Conservation (phyloP, 2,329 filamentous ascomycete species). For the Apiospora rasikravindrae region DNA sequence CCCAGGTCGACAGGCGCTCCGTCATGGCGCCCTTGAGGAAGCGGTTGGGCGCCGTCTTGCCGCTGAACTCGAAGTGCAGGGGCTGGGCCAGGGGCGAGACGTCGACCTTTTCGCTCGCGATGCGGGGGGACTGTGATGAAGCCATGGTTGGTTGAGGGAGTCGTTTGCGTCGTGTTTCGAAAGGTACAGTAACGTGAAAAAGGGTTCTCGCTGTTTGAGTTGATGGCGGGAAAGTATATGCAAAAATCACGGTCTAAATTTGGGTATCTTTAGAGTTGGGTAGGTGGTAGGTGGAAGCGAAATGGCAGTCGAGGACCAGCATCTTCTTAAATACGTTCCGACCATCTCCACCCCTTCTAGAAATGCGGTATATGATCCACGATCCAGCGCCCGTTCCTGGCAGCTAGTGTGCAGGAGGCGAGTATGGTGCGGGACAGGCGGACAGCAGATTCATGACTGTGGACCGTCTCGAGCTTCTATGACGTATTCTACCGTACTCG, state of each 20-base stretch:
- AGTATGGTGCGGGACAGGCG: not conserved
- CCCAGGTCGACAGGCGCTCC: conserved; percentile 63
- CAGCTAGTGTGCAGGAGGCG: not conserved
- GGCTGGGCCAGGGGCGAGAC: conserved; percentile 40
- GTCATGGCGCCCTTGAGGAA: conserved; percentile 67
- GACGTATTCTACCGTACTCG: not conserved
- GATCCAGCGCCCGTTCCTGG: not conserved
- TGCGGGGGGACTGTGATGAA: not conserved
- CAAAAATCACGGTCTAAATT: not conserved
- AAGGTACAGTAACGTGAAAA: not conserved
- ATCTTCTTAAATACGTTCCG: not conserved
- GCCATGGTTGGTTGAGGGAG: not conserved
- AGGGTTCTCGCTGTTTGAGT: not conserved
- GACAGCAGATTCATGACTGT: not conserved
- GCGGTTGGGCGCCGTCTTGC: conserved; percentile 58
- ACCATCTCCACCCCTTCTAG: not conserved
- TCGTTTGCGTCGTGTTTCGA: not conserved
- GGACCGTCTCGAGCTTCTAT: not conserved
- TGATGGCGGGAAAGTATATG: not conserved
- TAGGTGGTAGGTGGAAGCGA: not conserved
- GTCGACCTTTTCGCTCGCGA: conserved; percentile 26
- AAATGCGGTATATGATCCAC: not conserved
- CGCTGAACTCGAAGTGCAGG: conserved; percentile 49
- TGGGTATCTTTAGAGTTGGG: not conserved
- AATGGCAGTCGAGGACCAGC: not conserved